Conservation (phyloP, 2,329 filamentous ascomycete genomes). For the Alternaria panax region DNA sequence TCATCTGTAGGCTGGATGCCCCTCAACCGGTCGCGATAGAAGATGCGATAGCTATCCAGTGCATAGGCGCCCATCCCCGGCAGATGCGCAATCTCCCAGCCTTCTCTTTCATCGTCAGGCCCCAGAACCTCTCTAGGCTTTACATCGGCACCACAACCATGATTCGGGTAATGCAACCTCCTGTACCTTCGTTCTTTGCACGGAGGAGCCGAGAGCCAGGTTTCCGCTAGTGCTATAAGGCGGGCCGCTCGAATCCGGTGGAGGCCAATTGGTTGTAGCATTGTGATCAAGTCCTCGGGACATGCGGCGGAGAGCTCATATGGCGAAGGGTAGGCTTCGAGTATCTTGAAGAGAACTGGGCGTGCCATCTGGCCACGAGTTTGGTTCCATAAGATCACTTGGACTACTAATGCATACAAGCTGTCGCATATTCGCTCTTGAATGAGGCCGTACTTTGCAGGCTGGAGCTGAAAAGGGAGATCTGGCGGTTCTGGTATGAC, state of each 20-base stretch:
- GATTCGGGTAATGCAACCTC: conserved; percentile 55
- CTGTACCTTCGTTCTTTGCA: conserved; percentile 63
- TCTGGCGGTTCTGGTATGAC: conserved; percentile 25
- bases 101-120: conserved; percentile 49
- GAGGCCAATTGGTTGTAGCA: conserved; percentile 39
- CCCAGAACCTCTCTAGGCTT: conserved; percentile 53
- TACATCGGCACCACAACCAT: conserved; percentile 49
- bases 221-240: conserved; percentile 73
- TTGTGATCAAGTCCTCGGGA: conserved; percentile 22
- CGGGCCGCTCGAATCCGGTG: conserved; percentile 63
- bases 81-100: conserved; percentile 87
- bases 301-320: conserved; percentile 60
- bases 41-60: conserved; percentile 91
- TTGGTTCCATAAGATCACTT: conserved; percentile 83
- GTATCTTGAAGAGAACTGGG: conserved; percentile 75
- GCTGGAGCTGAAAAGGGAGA: conserved; percentile 32
- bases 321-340: conserved; percentile 72
- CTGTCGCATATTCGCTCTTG: conserved; percentile 79
- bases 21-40: conserved; percentile 81
- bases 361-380: conserved; percentile 78
- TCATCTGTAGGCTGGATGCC: conserved; percentile 61
- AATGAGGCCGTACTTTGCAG: conserved; percentile 73
- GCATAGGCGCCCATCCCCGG: conserved; percentile 78
- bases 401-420: conserved; percentile 82
- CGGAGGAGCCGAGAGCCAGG: conserved; percentile 73